Conservation (phyloP, 345 rosid species). For the Lepidium africanum region DNA sequence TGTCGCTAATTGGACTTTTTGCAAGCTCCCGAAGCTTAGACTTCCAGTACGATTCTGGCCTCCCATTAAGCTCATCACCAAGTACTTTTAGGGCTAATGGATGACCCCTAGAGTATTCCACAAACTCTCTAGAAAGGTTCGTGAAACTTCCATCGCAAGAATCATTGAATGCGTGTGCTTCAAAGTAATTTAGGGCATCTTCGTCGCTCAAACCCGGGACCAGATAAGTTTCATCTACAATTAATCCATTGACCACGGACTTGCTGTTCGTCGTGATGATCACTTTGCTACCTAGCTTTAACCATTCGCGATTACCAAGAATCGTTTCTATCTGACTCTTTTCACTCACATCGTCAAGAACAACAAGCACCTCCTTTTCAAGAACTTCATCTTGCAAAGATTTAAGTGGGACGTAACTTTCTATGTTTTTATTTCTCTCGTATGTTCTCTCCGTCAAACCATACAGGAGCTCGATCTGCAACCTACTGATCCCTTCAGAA, state of each 20-base stretch:
- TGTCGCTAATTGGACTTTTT: neutral
- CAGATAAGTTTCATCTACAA: neutral
- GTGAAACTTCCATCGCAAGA: neutral
- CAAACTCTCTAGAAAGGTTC: neutral
- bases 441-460: neutral
- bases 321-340: neutral
- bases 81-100: constrained; percentile 31
- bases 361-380: too few relatives aligned
- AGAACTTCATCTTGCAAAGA: neutral
- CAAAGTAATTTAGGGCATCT: constrained; percentile 3
- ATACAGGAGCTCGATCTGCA: neutral
- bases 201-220: neutral
- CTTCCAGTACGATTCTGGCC: constrained; percentile 10
- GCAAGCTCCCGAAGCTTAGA: neutral
- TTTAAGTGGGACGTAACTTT: neutral
- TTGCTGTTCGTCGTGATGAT: constrained; percentile 9
- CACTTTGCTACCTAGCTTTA: constrained; percentile 14
- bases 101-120: constrained; percentile 21
- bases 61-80: constrained; percentile 5
- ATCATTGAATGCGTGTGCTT: constrained; percentile 10
- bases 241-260: neutral
- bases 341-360: constrained; percentile 17
- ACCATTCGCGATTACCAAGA: neutral
- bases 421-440: neutral
- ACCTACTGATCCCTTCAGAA: neutral